Conservation (phyloP, 2,329 filamentous ascomycete genomes). For the Ophiocordyceps robertsii region DNA sequence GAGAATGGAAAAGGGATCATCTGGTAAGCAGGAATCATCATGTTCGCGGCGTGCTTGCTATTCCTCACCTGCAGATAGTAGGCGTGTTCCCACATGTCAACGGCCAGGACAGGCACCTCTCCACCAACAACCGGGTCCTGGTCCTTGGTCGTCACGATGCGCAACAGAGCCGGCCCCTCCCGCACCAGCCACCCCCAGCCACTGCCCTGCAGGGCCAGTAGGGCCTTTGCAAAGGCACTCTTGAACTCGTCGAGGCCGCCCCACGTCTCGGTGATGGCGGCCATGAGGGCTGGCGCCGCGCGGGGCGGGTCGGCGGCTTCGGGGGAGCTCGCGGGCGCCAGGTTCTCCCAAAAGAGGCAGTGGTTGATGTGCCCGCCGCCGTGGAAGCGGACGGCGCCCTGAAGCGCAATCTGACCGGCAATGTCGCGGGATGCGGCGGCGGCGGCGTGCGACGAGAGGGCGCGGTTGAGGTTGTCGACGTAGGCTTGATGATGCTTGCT, state of each 20-base stretch:
- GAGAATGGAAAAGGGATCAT: constrained; percentile 1
- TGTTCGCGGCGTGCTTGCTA: background rate
- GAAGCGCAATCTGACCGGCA: constrained; percentile 51
- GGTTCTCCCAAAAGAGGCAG: constrained; percentile 81
- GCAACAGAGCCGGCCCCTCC: constrained; percentile 39
- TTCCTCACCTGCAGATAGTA: constrained; percentile 63
- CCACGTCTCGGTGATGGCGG: constrained; percentile 52
- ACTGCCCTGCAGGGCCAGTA: constrained; percentile 66
- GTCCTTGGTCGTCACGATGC: constrained; percentile 72
- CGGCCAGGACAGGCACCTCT: constrained; percentile 57
- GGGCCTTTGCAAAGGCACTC: constrained; percentile 47
- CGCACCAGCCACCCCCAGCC: constrained; percentile 83
- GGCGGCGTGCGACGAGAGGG: constrained; percentile 43
- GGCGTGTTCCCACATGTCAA: constrained; percentile 92
- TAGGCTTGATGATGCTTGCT: constrained; percentile 69
- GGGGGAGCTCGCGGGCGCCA: constrained; percentile 45
- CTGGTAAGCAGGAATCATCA: background rate
- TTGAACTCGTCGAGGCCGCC: constrained; percentile 55
- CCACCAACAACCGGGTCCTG: constrained; percentile 61
- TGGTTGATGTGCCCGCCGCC: constrained; percentile 91
- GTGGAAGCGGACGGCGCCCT: constrained; percentile 69
- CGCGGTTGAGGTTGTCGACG: constrained; percentile 60
- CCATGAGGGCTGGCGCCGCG: constrained; percentile 41
- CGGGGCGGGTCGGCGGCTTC: constrained; percentile 42
- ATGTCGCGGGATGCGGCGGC: constrained; percentile 46